These are phyloP conservation scores for Coniosporium apollinis DNA, from an alignment of 495 filamentous ascomycete genomes.

Conservation along the genomic window DNA sequence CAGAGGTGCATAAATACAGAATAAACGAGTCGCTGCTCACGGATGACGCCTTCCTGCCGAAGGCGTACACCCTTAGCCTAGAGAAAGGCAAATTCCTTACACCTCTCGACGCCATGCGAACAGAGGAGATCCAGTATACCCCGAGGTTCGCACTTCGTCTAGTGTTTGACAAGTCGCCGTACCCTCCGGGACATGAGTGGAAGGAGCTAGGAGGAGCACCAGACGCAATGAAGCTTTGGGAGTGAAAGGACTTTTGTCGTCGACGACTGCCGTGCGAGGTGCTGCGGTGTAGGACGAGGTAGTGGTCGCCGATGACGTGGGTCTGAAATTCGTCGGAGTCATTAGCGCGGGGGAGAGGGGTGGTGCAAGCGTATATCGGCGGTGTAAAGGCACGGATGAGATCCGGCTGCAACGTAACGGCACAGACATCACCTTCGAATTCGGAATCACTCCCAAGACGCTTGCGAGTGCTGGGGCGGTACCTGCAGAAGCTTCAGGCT, in stretches of 20 bases:
- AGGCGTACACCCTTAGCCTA: slow-evolving; percentile 15
- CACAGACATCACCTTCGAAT: too few species aligned
- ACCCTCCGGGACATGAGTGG: slow-evolving; percentile 18
- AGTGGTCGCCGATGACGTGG: too few species aligned
- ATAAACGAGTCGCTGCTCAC: slow-evolving; percentile 12
- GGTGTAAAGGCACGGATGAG: too few species aligned
- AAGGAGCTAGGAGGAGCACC: slow-evolving; percentile 12
- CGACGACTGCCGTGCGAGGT: background rate
- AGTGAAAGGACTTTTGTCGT: slow-evolving; percentile 12
- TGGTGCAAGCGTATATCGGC: too few species aligned
- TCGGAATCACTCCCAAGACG: too few species aligned
- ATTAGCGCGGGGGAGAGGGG: too few species aligned
- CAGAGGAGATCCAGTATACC: background rate
- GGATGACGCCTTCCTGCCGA: slow-evolving; percentile 18
- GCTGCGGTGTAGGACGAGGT: too few species aligned
- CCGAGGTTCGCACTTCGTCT: slow-evolving; percentile 14
- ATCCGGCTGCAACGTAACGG: too few species aligned
- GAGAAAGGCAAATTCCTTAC: slow-evolving; percentile 19
- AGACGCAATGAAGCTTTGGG: slow-evolving; percentile 14
- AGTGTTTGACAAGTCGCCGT: slow-evolving; percentile 19
- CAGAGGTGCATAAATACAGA: slow-evolving; percentile 4
- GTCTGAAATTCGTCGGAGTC: too few species aligned
- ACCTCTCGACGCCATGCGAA: slow-evolving; percentile 4
- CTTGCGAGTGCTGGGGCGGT: too few species aligned
- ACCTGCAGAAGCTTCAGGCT: too few species aligned